phyloP scores from a whole-genome alignment of 2,329 filamentous ascomycete genomes.

The Beauveria varroae region DNA sequence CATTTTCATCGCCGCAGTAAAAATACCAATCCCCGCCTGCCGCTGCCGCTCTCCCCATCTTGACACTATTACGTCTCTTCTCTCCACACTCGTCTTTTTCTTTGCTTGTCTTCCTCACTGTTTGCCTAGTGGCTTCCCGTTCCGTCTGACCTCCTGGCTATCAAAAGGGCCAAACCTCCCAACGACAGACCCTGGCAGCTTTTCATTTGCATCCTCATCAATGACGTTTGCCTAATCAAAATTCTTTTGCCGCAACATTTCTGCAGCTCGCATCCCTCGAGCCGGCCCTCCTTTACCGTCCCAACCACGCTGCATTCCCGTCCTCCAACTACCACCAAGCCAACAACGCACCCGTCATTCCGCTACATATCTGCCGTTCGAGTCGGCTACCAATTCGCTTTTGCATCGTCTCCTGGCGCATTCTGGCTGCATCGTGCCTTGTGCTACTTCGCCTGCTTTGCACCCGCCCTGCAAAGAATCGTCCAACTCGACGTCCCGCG shows the following conservation, averaged over 20 bases:
- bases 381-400: neutral
- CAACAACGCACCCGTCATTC: neutral
- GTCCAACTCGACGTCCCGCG: neutral
- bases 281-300: neutral
- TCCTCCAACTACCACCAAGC: neutral
- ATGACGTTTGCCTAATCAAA: constrained; percentile 7
- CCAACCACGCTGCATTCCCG: neutral
- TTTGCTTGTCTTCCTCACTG: neutral
- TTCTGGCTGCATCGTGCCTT: neutral
- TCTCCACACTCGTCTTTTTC: neutral
- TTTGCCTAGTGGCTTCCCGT: neutral
- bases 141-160: no score
- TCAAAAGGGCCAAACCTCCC: neutral
- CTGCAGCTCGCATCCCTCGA: constrained; percentile 1
- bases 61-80: neutral
- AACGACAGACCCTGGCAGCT: neutral
- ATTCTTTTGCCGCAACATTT: constrained; percentile 4
- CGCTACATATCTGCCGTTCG: neutral
- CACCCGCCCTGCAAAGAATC: neutral
- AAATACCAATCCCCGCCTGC: neutral
- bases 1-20: no score
- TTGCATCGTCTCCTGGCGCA: neutral
- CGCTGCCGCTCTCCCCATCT: neutral
- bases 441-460: neutral
- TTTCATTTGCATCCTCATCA: neutral